These are phyloP conservation scores for Trametes villosa DNA, from an alignment of 768 basidiomycete species.

Conservation along the genomic window DNA sequence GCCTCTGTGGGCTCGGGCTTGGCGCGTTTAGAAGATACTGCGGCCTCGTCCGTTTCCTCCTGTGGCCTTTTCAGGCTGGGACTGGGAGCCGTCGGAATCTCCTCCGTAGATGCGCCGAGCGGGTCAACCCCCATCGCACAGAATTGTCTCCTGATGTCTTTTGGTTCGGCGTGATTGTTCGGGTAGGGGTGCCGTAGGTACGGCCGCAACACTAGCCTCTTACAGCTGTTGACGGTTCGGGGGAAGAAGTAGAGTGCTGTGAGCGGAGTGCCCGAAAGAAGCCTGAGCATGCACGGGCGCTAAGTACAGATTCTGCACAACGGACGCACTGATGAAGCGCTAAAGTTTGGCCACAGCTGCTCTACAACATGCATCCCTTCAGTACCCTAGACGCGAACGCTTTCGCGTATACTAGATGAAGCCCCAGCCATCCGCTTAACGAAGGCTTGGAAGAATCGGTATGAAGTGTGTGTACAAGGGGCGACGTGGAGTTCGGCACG, in stretches of 20 bases:
- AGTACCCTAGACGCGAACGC: no score
- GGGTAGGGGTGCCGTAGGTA: not conserved
- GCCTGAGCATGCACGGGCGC: slow-evolving; percentile 16
- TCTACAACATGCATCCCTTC: no score
- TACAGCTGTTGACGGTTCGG: not conserved
- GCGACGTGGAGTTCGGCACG: no score
- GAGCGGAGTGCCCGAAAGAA: slow-evolving; percentile 6
- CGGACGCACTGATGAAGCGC: no score
- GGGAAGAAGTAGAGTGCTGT: not conserved
- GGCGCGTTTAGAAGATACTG: slow-evolving; percentile 10
- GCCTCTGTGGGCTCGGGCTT: slow-evolving; percentile 8
- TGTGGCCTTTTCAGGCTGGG: slow-evolving; percentile 18
- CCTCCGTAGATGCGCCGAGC: not conserved
- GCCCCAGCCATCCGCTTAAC: no score
- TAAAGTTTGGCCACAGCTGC: no score
- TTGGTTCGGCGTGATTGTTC: not conserved
- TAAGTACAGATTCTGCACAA: no score
- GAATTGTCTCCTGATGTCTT: not conserved
- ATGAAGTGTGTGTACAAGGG: no score
- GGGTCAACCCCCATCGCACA: slow-evolving; percentile 17
- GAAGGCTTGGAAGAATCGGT: no score
- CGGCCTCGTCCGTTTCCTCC: not conserved
- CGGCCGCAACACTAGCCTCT: no score
- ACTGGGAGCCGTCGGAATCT: not conserved
- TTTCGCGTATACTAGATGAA: no score